Evolutionary conservation across 495 filamentous ascomycete genomes (phyloP), one percentile per base, ranked within the genome.

Genomic region (Xeromyces bisporus): DNA sequence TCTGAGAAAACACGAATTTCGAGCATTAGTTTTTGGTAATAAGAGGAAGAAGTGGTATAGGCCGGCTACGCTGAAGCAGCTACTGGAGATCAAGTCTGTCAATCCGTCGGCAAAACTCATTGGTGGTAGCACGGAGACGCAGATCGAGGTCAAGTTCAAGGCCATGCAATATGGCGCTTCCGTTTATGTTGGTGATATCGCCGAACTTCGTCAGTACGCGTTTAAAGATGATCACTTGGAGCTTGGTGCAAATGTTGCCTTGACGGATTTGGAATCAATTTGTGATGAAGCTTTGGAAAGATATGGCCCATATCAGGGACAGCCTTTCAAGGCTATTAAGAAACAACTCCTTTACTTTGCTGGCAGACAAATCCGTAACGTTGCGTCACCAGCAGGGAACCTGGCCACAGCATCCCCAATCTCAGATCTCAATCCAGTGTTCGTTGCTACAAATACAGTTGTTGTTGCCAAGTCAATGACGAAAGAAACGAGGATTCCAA

Each of bases 71-170:
- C 42, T 97, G 13, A 64, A 84, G 14, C 85, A 97, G 45, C 60
- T 97, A 14, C 57, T 97, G 15, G 75, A 93, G 41, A 92, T 97
- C 53, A 94, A 93, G 59, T 72, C 59, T 41, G 71, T 71, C 0
- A 76, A 85, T 37, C 89, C 86, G 0, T 72, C 74, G 3, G 81
- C 87, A 2, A 97, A 97, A 55, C 67, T 97, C 35, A 93, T 97
- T 37, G 87, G 86, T 15, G 89, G 89, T 25, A 92, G 83, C 48
- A 92, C 83, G 3, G 89, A 97, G 55, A 96, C 87, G 0, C 89
- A 94, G 50, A 94, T 97, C 32, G 89, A 97, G 53, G 77, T 92
- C 55, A 94, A 93, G 48, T 97, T 97, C 66, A 96, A 97, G 60
- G 82, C 73, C 2, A 73, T 91, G 69, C 73, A 83, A 42, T 97